Base-by-base conservation (phyloP, 1,284 basidiomycete genomes). In the Lignosus rhinocerotis region DNA sequence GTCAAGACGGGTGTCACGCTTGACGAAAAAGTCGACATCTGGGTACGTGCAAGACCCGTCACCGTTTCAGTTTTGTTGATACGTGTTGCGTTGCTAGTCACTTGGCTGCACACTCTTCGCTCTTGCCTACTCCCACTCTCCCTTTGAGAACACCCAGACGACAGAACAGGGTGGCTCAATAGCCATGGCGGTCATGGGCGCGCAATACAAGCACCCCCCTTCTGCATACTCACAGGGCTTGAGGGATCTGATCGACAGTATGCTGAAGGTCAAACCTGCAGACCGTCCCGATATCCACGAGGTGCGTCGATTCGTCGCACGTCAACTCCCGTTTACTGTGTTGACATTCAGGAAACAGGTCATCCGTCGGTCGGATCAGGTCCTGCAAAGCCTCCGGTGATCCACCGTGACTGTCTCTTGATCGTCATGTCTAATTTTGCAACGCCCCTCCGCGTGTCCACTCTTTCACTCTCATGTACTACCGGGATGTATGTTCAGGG, bases 21-120 rank as follows among this genome's bases (percentile, higher is more conserved):
- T n/a, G 92, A 95, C 67, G 95, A 97, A 75, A 93, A 93, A 69
- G 94, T 96, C 14, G 95, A 98, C 72, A 94, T 98, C 50, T 98
- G 95, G 94, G 93, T 93, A 74, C 56, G 85, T 72, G 31, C 48
- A 47, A 33, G 19, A 52, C n/a, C 11, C 16, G 1, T 14, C 34
- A 30, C 32, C 7, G 19, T 19, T 11, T n/a, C 16, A 47, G 36
- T 16, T 44, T 10, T 25, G 21, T 30, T 54, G 6, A 43, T 19
- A 19, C 39, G 21, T 16, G 2, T n/a, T 8, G 25, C 25, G 25
- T 31, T 17, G 30, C 34, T 54, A 94, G 94, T 96, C 94, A 1
- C 82, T 98, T 6, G 95, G 95, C 0, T 96, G 94, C 74, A 94
- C 92, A 0, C 80, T 98, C 33, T 98, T 86, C 66, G 94, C 95